Conservation (phyloP, 2,329 filamentous ascomycete species). For the Atkinsonella texensis region DNA sequence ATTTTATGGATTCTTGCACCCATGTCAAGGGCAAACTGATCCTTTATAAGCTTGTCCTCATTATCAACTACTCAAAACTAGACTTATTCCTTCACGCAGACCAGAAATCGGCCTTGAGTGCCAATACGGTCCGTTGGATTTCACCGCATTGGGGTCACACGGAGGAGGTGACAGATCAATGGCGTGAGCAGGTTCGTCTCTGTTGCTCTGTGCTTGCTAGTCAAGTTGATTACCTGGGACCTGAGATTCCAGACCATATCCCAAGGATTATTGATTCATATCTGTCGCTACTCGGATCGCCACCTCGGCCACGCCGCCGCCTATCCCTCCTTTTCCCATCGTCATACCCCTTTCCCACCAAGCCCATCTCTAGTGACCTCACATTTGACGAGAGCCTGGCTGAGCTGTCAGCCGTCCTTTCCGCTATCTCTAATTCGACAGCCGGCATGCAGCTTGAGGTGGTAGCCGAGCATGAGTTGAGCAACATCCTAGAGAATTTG, state of each 20-base stretch:
- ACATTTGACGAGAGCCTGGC: constrained; percentile 76
- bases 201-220: constrained; percentile 88
- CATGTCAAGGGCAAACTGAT: constrained; percentile 82
- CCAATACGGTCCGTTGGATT: constrained; percentile 83
- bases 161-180: constrained; percentile 65
- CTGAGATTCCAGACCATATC: constrained; percentile 79
- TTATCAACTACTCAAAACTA: constrained; percentile 80
- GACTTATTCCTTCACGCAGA: constrained; percentile 71
- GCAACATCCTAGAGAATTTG: constrained; percentile 62
- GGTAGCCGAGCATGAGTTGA: constrained; percentile 59
- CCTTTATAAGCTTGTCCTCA: constrained; percentile 81
- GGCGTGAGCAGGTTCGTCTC: constrained; percentile 83
- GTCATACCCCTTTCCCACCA: constrained; percentile 76
- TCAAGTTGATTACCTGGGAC: constrained; percentile 64
- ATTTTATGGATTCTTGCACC: constrained; percentile 86
- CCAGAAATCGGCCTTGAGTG: constrained; percentile 59
- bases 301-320: constrained; percentile 43
- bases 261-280: constrained; percentile 89
- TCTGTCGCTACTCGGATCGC: constrained; percentile 52
- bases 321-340: constrained; percentile 85
- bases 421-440: constrained; percentile 64
- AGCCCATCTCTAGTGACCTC: constrained; percentile 47
- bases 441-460: constrained; percentile 62
- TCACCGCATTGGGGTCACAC: constrained; percentile 83
- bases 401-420: constrained; percentile 79